Percentiles rank a stretch among this genome's conserved stretches.
phyloP scores from a whole-genome alignment of 2,329 filamentous ascomycete genomes.

The Pseudocercospora fuligena region DNA sequence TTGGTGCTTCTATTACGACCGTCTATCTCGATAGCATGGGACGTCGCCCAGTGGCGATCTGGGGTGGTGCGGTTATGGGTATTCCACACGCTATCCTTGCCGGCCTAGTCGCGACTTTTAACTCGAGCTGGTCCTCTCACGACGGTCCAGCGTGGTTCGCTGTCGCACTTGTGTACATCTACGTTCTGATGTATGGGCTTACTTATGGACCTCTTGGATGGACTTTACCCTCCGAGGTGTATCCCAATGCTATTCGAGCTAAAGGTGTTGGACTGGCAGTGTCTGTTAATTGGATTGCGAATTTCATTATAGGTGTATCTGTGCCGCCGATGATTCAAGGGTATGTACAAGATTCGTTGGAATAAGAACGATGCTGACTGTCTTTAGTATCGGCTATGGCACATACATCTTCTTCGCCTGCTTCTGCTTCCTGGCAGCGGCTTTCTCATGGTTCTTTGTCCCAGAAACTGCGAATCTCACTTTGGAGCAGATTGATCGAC shows the following conservation, averaged over 20 bases:
- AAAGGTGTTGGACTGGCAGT: slow-evolving; percentile 67
- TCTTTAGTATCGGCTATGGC: slow-evolving; percentile 48
- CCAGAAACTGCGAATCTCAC: slow-evolving; percentile 36
- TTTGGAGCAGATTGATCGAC: slow-evolving; percentile 36
- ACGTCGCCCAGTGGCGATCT: slow-evolving; percentile 42
- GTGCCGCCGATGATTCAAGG: slow-evolving; percentile 22
- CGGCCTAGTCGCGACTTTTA: slow-evolving; percentile 57
- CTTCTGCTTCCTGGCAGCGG: slow-evolving; percentile 44
- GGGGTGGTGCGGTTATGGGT: slow-evolving; percentile 51
- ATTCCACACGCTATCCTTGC: slow-evolving; percentile 54
- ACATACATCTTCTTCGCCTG: slow-evolving; percentile 64
- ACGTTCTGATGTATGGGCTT: slow-evolving; percentile 54
- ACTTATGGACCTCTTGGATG: slow-evolving; percentile 48
- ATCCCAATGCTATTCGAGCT: slow-evolving; percentile 61
- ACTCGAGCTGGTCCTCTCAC: slow-evolving; percentile 48
- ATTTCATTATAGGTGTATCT: slow-evolving; percentile 58
- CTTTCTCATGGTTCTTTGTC: slow-evolving; percentile 27
- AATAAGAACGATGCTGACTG: not conserved
- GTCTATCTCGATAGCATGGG: slow-evolving; percentile 47
- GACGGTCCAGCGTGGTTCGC: slow-evolving; percentile 47
- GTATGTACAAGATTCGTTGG: not conserved
- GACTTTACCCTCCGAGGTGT: slow-evolving; percentile 59
- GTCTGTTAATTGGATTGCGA: slow-evolving; percentile 66
- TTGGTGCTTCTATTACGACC: slow-evolving; percentile 36
- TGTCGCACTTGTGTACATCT: slow-evolving; percentile 21